Evolutionary conservation across 768 basidiomycete species (phyloP).

Genomic region (Candolleomyces eurysporus): DNA sequence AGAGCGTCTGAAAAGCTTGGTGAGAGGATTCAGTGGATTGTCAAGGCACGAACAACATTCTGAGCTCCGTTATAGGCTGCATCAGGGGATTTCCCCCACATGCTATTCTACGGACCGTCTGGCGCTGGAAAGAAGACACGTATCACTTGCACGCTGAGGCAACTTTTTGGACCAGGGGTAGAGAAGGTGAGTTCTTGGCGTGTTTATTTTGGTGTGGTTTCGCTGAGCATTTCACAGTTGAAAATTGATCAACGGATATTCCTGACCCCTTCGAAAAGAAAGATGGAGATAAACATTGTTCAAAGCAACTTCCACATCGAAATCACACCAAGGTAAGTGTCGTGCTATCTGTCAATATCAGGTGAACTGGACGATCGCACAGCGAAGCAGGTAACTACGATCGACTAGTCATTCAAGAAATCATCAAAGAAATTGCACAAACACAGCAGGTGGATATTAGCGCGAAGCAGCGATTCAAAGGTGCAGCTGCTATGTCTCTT

Average conservation of each 20-base stretch:
- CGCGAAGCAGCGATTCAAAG: constrained; percentile 96
- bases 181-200: constrained; percentile 67
- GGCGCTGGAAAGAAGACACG: constrained; percentile 98
- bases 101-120: constrained; percentile 96
- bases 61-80: constrained; percentile 53
- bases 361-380: constrained; percentile 5
- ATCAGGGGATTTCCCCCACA: constrained; percentile 94
- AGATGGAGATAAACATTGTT: constrained; percentile 94
- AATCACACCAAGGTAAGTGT: constrained; percentile 86
- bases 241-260: constrained; percentile 98
- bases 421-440: constrained; percentile 97
- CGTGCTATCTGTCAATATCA: background rate
- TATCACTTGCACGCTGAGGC: constrained; percentile 83
- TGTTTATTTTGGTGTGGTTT: background rate
- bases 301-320: constrained; percentile 98
- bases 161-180: constrained; percentile 87
- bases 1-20: constrained; percentile 74
- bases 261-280: constrained; percentile 88
- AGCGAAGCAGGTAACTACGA: constrained; percentile 98
- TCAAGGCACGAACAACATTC: background rate
- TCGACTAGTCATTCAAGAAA: constrained; percentile 91
- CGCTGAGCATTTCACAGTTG: constrained; percentile 47
- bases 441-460: constrained; percentile 97
- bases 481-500: constrained; percentile 36
- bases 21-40: constrained; percentile 19